Percentiles rank a stretch among this genome's conserved stretches.
Evolutionary conservation across 2,329 filamentous ascomycete genomes (phyloP).

Genomic region (Exophiala viscosa): DNA sequence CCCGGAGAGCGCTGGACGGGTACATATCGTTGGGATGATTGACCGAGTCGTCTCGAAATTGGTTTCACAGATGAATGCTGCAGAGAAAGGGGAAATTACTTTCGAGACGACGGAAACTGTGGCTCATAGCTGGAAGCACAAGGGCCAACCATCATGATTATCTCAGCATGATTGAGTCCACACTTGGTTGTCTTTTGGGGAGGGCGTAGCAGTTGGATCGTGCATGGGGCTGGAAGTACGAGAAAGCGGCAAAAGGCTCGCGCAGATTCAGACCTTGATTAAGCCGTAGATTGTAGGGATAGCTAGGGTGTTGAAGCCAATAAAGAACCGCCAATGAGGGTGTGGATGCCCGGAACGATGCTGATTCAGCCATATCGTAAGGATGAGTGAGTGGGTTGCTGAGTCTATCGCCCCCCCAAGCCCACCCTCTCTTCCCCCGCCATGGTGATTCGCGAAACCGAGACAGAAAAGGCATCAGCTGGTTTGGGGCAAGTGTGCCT

Average conservation of each 20-base stretch:
- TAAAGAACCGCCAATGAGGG: too few species aligned
- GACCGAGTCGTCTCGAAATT: slow-evolving; percentile 27
- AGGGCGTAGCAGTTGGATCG: not conserved
- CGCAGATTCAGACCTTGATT: not conserved
- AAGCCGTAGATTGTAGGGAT: too few species aligned
- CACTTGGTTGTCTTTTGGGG: too few species aligned
- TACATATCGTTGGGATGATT: slow-evolving; percentile 30
- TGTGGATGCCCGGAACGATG: too few species aligned
- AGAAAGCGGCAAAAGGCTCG: not conserved
- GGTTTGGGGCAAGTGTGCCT: not conserved
- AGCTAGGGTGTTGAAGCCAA: too few species aligned
- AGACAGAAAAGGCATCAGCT: not conserved
- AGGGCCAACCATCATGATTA: slow-evolving; percentile 6
- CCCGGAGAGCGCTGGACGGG: slow-evolving; percentile 27
- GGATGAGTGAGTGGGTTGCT: too few species aligned
- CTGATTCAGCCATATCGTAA: too few species aligned
- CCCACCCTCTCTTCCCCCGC: too few species aligned
- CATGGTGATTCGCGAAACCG: not conserved
- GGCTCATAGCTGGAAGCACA: slow-evolving; percentile 25
- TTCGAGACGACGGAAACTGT: slow-evolving; percentile 29
- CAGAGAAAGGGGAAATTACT: slow-evolving; percentile 26
- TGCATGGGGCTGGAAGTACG: not conserved
- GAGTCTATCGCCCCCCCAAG: too few species aligned
- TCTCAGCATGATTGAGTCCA: slow-evolving; percentile 4
- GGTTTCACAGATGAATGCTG: slow-evolving; percentile 18